A percentile compares a stretch with the other conserved stretches of the same genome.
These are phyloP conservation scores for Cordyceps tenuipes DNA, from an alignment of 2,329 filamentous ascomycete genomes.

Conservation along the genomic window DNA sequence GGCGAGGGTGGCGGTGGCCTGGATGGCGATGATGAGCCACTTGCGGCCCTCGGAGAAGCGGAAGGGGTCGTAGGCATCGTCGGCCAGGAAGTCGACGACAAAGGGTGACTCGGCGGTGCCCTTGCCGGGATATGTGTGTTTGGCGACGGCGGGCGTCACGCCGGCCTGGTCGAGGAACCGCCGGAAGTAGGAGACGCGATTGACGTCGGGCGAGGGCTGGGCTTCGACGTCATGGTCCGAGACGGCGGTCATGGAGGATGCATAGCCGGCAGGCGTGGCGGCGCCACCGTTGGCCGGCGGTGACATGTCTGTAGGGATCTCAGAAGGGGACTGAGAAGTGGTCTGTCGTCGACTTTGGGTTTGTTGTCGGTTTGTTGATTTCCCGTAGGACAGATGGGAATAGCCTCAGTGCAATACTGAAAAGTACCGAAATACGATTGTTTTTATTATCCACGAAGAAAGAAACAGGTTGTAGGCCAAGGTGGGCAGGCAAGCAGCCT, in stretches of 20 bases:
- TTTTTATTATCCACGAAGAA: background rate
- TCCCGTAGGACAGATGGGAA: background rate
- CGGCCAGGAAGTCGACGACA: conserved; percentile 57
- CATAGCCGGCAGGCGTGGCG: conserved; percentile 2
- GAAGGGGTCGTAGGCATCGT: conserved; percentile 61
- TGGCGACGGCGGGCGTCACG: conserved; percentile 47
- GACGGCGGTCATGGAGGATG: conserved; percentile 23
- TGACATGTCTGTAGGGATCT: background rate
- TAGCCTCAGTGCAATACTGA: background rate
- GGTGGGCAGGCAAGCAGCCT: background rate
- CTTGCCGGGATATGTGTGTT: conserved; percentile 47
- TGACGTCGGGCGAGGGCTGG: conserved; percentile 23
- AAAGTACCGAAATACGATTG: background rate
- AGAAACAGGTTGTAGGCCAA: background rate
- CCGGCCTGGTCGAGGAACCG: conserved; percentile 50
- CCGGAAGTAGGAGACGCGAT: conserved; percentile 36
- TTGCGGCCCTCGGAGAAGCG: conserved; percentile 48
- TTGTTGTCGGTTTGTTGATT: background rate
- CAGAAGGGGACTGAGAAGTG: background rate
- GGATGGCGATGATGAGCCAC: conserved; percentile 56
- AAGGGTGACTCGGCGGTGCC: conserved; percentile 62
- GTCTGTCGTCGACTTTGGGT: background rate
- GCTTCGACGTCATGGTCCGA: conserved; percentile 36
- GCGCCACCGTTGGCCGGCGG: background rate
- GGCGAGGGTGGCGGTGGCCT: conserved; percentile 58